A percentile compares a stretch with the other conserved stretches of the same genome.
These are phyloP conservation scores for Elongisporangium prolatum DNA, from an alignment of 352 stramenopile genomes.

Conservation along the genomic window DNA sequence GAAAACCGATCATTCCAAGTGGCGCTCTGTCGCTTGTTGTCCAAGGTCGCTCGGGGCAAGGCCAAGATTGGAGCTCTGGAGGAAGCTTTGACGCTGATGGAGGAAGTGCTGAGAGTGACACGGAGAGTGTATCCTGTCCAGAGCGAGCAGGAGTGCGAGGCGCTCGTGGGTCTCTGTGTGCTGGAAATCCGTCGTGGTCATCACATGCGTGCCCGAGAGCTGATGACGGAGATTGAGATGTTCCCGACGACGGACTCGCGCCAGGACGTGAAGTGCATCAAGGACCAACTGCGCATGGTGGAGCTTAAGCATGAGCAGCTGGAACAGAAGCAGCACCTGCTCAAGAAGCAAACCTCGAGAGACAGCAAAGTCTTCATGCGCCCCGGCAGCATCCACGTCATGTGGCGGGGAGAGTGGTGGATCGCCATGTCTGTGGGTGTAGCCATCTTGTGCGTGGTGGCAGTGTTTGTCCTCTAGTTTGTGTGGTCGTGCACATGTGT, in stretches of 20 bases:
- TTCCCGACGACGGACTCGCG: constrained; percentile 21
- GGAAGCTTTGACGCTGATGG: constrained; percentile 24
- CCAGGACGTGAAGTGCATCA: constrained; percentile 37
- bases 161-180: constrained; percentile 52
- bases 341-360: constrained; percentile 7
- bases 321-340: constrained; percentile 4
- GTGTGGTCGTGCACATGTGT: constrained; percentile 1
- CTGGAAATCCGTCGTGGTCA: constrained; percentile 44
- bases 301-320: constrained; percentile 5
- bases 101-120: constrained; percentile 24
- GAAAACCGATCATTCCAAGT: not conserved
- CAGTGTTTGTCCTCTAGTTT: constrained; percentile 5
- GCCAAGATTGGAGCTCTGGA: constrained; percentile 21
- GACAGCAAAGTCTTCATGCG: not conserved
- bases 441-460: constrained; percentile 5
- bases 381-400: not conserved
- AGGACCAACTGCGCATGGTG: constrained; percentile 24
- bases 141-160: constrained; percentile 30
- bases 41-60: constrained; percentile 24
- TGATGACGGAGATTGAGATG: constrained; percentile 41
- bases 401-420: constrained; percentile 1
- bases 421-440: constrained; percentile 4
- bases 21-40: constrained; percentile 17
- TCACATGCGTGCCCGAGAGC: constrained; percentile 16
- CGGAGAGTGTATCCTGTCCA: constrained; percentile 6